These are phyloP conservation scores for Scopulariopsis brevicaulis DNA, from an alignment of 2,329 filamentous ascomycete genomes.

Conservation along the genomic window DNA sequence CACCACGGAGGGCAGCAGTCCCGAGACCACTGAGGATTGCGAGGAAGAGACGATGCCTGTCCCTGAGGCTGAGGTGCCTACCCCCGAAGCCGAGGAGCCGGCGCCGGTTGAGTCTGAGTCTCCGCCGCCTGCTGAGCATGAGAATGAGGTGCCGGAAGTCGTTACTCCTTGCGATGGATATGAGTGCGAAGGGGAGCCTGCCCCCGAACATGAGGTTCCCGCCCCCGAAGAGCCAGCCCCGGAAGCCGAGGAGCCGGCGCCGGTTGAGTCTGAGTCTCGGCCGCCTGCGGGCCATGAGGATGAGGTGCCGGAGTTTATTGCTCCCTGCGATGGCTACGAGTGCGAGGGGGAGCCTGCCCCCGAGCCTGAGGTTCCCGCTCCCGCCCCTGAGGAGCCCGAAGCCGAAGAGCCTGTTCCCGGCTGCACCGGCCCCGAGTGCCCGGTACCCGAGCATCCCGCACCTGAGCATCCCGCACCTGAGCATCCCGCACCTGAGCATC, in stretches of 20 bases:
- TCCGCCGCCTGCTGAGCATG: constrained; percentile 15
- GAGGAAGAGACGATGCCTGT: background rate
- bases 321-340: background rate
- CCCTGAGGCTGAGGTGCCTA: background rate
- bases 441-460: no score
- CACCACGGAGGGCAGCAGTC: background rate
- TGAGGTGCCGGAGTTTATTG: background rate
- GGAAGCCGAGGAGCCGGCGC: background rate
- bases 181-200: background rate
- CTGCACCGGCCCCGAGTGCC: background rate
- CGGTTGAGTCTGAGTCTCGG: constrained; percentile 3
- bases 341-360: background rate
- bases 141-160: background rate
- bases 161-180: background rate
- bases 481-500: no score
- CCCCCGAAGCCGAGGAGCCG: background rate
- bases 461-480: no score
- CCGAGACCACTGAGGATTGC: background rate
- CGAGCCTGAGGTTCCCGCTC: background rate
- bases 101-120: background rate
- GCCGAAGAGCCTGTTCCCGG: background rate
- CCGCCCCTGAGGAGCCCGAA: background rate
- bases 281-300: constrained; percentile 14
- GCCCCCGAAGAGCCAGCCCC: background rate
- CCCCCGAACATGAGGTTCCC: background rate